These are phyloP conservation scores for Rhizophora apiculata DNA, from an alignment of 345 rosid genomes.

Conservation along the genomic window DNA sequence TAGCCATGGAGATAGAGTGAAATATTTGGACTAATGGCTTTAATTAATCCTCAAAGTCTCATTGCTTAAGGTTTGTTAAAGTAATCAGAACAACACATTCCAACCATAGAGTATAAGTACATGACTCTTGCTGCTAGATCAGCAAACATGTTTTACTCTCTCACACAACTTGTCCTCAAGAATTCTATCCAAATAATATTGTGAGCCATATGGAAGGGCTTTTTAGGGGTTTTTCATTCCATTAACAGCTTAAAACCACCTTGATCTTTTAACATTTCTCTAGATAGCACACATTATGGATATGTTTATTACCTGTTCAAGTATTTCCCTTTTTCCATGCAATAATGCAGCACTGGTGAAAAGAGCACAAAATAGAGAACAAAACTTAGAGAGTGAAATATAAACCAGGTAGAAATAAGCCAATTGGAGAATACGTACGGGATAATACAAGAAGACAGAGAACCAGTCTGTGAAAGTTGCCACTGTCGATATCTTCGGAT, in stretches of 20 bases:
- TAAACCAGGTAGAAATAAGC: constrained; percentile 5
- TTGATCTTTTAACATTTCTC: background rate
- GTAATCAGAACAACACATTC: too few species aligned
- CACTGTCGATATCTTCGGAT: constrained; percentile 93
- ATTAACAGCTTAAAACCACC: background rate
- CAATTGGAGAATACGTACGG: constrained; percentile 64
- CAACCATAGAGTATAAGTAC: too few species aligned
- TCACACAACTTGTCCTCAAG: background rate
- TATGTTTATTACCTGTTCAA: constrained; percentile 62
- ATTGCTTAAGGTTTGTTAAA: too few species aligned
- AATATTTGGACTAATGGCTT: too few species aligned
- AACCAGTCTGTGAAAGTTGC: constrained; percentile 83
- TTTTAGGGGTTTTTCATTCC: background rate
- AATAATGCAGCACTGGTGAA: constrained; percentile 69
- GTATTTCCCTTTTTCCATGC: constrained; percentile 83
- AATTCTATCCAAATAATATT: background rate
- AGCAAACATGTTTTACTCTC: background rate
- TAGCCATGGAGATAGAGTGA: too few species aligned
- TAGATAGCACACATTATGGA: constrained; percentile 1
- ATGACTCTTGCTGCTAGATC: background rate
- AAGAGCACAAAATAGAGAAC: constrained; percentile 22
- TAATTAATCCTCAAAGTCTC: too few species aligned
- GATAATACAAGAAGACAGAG: constrained; percentile 72
- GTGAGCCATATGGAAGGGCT: background rate
- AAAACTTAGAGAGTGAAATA: constrained; percentile 5